Evolutionary conservation across 2,329 filamentous ascomycete species (phyloP), one percentile per base, ranked within the genome.

Genomic region (Venturia oleaginea): DNA sequence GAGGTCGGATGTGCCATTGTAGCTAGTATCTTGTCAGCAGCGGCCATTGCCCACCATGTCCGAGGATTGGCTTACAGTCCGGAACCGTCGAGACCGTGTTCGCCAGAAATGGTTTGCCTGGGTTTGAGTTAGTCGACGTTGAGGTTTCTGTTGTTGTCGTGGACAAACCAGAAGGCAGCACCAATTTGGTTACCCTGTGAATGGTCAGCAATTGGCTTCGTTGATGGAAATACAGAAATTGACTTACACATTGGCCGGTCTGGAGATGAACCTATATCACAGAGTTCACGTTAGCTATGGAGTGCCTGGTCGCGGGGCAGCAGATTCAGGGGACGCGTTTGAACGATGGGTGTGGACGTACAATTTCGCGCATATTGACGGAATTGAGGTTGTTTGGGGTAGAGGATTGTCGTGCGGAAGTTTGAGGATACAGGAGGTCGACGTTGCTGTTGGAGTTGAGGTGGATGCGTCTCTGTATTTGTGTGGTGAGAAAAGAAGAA

Each of bases 211-310:
- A 66, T 42, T 67, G 61, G 55, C 40, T 34, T 34, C 38, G 51
- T 55, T 24, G 46, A 51, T 51, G 22, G 22, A 51, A 13, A 27
- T 1, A 15, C 4, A 22, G 61, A 66, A 59, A 64, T 67, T 46
- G 64, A 85, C 87, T 83, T 87, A 97, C 93, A 85, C 94, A 97
- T 88, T 99, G 94, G 81, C 94, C 94, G 86, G 94, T 99, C 85
- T 99, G 94, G 75, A 99, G 92, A 83, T 99, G 94, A 82, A 97
- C 93, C 93, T 97, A 61, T 46, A 66, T 62, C 22, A n/a, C 27
- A 40, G 51, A 66, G 57, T 27, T 37, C 42, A 65, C 48, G 65
- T 54, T 60, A 62, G 61, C 46, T 54, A 65, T 46, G n/a, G 24
- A 19, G 10, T 57, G 24, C 46, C 59, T 62, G 34, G 40, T 54